Evolutionary conservation across 2,329 filamentous ascomycete species (phyloP).

Genomic region (Phialophora verrucosa): DNA sequence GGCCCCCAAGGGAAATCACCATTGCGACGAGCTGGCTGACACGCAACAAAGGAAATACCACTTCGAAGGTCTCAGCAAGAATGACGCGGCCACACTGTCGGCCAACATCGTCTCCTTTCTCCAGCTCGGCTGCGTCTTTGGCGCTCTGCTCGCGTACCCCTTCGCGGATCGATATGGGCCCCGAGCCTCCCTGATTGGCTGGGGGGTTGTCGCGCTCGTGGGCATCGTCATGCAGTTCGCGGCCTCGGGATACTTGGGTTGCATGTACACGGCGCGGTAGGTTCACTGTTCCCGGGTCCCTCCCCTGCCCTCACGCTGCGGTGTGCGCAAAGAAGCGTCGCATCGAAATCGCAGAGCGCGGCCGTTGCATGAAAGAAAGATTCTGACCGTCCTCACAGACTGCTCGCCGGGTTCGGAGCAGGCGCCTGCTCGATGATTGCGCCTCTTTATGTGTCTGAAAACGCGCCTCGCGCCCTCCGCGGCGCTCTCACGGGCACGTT

Average conservation of each 20-base stretch:
- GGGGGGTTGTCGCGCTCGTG: constrained; percentile 58
- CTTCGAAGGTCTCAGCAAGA: constrained; percentile 49
- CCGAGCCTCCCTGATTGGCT: constrained; percentile 57
- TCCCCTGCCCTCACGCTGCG: no score
- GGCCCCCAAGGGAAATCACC: no score
- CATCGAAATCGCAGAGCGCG: no score
- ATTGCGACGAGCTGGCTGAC: constrained; percentile 4
- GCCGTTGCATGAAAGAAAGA: no score
- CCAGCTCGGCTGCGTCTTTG: constrained; percentile 71
- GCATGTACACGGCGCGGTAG: constrained; percentile 62
- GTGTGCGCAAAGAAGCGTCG: no score
- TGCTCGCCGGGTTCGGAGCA: constrained; percentile 63
- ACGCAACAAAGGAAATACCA: constrained; percentile 55
- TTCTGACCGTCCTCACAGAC: constrained; percentile 41
- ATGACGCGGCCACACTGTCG: constrained; percentile 59
- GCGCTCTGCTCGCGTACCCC: constrained; percentile 59
- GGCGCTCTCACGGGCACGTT: constrained; percentile 45
- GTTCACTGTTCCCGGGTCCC: background rate
- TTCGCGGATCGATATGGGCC: constrained; percentile 59
- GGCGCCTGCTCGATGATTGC: constrained; percentile 64
- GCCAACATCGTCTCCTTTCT: constrained; percentile 75
- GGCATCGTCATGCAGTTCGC: constrained; percentile 49
- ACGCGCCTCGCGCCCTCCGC: constrained; percentile 62
- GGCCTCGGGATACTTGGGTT: constrained; percentile 49
- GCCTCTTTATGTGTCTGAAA: constrained; percentile 67